Conservation (phyloP, 1,284 basidiomycete species). For the Pisolithus thermaeus region DNA sequence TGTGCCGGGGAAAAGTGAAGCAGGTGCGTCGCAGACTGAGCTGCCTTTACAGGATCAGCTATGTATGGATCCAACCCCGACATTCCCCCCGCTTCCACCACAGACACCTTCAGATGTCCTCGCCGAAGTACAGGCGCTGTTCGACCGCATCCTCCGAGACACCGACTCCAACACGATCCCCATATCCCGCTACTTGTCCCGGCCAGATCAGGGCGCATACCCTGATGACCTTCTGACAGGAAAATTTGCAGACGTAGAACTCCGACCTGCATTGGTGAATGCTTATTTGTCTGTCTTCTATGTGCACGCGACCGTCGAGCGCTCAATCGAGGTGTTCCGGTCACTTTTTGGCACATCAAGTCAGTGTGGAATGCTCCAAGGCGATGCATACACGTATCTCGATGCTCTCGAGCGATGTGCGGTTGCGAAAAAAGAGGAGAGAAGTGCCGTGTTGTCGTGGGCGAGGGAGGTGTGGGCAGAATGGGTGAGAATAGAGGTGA, state of each 20-base stretch:
- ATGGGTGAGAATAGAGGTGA: conserved; percentile 46
- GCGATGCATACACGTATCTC: conserved; percentile 54
- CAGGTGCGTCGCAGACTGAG: too few relatives aligned
- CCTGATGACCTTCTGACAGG: conserved; percentile 10
- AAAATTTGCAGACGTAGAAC: conserved; percentile 55
- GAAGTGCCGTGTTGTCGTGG: conserved; percentile 41
- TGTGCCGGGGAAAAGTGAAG: too few relatives aligned
- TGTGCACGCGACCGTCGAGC: conserved; percentile 51
- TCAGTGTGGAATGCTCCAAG: conserved; percentile 25
- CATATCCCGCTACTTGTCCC: conserved; percentile 4
- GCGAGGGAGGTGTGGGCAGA: conserved; percentile 53
- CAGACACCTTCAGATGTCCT: conserved; percentile 72
- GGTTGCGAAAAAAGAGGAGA: conserved; percentile 41
- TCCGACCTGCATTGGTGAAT: conserved; percentile 67
- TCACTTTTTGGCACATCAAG: conserved; percentile 33
- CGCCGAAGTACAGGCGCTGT: conserved; percentile 65
- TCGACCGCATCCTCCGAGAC: conserved; percentile 63
- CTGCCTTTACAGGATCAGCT: not conserved
- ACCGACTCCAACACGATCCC: conserved; percentile 5
- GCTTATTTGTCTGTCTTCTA: conserved; percentile 81
- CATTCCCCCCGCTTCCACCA: conserved; percentile 62
- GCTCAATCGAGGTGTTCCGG: conserved; percentile 42
- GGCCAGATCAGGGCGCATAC: not conserved
- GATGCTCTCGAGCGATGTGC: conserved; percentile 68
- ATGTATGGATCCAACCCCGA: conserved; percentile 16